Conservation (phyloP, 2,329 filamentous ascomycete genomes). For the Alternaria sp. region DNA sequence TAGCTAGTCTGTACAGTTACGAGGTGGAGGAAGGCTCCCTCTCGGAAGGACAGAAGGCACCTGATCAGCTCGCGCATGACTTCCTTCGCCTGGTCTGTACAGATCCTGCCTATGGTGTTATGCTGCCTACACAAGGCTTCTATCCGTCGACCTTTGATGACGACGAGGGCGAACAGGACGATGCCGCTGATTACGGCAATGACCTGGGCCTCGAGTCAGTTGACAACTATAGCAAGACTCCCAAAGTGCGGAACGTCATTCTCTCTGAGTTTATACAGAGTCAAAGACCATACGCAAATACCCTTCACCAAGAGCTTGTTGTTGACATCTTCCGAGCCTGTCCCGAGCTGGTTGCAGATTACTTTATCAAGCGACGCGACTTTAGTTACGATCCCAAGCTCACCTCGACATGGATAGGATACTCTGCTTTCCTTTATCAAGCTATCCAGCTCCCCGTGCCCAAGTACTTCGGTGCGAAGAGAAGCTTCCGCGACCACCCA, state of each 20-base stretch:
- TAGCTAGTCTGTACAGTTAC: conserved; percentile 57
- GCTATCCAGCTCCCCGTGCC: conserved; percentile 79
- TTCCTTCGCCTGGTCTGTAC: conserved; percentile 82
- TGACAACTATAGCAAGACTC: conserved; percentile 72
- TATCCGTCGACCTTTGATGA: conserved; percentile 77
- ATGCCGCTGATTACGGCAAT: conserved; percentile 58
- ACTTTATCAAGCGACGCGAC: conserved; percentile 77
- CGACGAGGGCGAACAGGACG: conserved; percentile 54
- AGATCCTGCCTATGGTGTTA: conserved; percentile 73
- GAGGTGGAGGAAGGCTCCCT: conserved; percentile 58
- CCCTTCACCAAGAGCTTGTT: conserved; percentile 81
- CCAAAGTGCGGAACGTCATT: conserved; percentile 80
- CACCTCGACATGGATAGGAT: conserved; percentile 93
- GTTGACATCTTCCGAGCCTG: conserved; percentile 80
- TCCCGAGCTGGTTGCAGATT: conserved; percentile 87
- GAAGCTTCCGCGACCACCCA: conserved; percentile 70
- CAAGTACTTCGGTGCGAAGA: conserved; percentile 71
- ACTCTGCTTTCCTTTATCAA: conserved; percentile 86
- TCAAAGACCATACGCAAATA: conserved; percentile 83
- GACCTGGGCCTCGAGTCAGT: conserved; percentile 74
- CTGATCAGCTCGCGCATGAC: conserved; percentile 75
- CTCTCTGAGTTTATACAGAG: conserved; percentile 80
- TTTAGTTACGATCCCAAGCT: conserved; percentile 92
- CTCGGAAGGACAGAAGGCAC: conserved; percentile 57
- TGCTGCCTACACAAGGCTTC: conserved; percentile 80